A percentile compares a stretch with the other conserved stretches of the same genome.
Conservation (phyloP, 805 yeast species). For the Wickerhamiella australiensis region DNA sequence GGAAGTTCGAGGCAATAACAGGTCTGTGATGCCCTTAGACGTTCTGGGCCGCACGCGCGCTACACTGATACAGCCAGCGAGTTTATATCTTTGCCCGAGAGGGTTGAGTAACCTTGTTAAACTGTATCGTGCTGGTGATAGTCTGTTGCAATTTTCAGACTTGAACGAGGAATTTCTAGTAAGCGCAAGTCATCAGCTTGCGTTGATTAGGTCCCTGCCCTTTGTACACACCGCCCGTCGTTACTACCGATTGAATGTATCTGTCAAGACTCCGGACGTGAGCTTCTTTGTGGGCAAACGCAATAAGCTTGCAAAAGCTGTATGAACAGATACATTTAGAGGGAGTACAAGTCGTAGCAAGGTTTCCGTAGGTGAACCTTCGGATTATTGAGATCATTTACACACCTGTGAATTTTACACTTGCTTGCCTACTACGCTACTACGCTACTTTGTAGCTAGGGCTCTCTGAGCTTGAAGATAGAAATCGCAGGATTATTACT, state of each 20-base stretch:
- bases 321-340: conserved; percentile 37
- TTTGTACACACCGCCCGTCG: conserved; percentile 36
- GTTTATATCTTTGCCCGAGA: conserved; percentile 32
- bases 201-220: conserved; percentile 39
- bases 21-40: too few species aligned
- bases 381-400: too few species aligned
- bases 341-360: conserved; percentile 37
- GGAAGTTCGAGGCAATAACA: too few species aligned
- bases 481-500: too few species aligned
- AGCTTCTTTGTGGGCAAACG: conserved; percentile 32
- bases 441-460: too few species aligned
- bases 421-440: too few species aligned
- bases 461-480: too few species aligned
- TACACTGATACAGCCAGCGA: conserved; percentile 38
- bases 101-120: conserved; percentile 27
- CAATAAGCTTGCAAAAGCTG: conserved; percentile 30
- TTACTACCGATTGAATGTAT: conserved; percentile 38
- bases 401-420: too few species aligned
- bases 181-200: conserved; percentile 38
- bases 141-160: conserved; percentile 36
- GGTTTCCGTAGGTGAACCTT: conserved; percentile 36
- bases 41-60: conserved; percentile 40
- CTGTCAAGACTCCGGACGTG: conserved; percentile 34
- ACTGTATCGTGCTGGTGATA: conserved; percentile 32
- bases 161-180: conserved; percentile 38